phyloP scores from a whole-genome alignment of 2,329 filamentous ascomycete genomes.

The Leptographium wingfieldii region DNA sequence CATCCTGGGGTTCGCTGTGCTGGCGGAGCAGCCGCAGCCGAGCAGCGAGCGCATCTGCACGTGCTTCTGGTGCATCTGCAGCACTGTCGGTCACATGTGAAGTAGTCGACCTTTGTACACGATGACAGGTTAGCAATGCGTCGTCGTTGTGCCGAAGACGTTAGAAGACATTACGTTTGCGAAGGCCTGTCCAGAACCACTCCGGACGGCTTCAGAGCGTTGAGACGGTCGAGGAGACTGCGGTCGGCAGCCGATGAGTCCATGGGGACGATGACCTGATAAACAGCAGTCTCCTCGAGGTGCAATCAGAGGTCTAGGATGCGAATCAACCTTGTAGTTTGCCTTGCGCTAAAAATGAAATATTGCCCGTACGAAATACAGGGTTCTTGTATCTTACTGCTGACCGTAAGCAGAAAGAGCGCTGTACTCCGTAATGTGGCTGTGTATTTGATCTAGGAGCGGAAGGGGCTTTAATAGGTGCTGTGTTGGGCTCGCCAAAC shows the following conservation, averaged over 20 bases:
- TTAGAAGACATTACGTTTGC: conserved; percentile 8
- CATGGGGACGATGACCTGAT: not conserved
- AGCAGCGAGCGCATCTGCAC: conserved; percentile 38
- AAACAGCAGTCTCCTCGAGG: not conserved
- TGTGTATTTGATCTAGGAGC: too few relatives aligned
- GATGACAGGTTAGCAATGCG: not conserved
- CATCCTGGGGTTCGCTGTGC: conserved; percentile 8
- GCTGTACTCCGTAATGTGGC: too few relatives aligned
- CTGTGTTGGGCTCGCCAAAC: too few relatives aligned
- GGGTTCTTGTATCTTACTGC: too few relatives aligned
- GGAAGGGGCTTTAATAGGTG: too few relatives aligned
- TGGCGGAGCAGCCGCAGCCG: conserved; percentile 39
- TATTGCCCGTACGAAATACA: too few relatives aligned
- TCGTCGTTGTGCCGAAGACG: not conserved
- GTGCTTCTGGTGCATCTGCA: conserved; percentile 21
- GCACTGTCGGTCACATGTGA: too few relatives aligned
- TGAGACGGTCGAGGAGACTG: conserved; percentile 39
- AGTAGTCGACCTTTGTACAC: too few relatives aligned
- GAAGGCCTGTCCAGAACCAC: conserved; percentile 19
- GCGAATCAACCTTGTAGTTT: too few relatives aligned
- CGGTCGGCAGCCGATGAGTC: conserved; percentile 21
- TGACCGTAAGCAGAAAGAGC: too few relatives aligned
- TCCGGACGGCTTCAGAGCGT: conserved; percentile 33
- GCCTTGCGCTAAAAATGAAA: too few relatives aligned
- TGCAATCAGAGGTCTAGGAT: not conserved